These are phyloP conservation scores for Pichia sp. DNA, from an alignment of 1,139 yeast genomes.

Conservation along the genomic window DNA sequence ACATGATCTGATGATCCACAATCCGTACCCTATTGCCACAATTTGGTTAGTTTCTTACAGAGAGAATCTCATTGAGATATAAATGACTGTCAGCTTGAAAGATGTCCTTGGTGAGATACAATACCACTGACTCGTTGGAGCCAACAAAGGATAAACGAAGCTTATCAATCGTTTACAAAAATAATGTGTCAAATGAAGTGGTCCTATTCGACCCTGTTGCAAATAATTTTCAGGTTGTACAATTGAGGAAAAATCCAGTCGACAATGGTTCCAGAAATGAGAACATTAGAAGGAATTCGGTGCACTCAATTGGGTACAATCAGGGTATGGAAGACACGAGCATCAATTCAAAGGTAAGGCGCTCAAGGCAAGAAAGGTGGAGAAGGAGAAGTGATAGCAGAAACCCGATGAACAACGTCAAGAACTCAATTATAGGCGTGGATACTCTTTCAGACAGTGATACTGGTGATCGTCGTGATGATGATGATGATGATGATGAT, in stretches of 20 bases:
- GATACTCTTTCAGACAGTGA: not conserved
- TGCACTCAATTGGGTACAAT: not conserved
- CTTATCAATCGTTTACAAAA: conserved; percentile 11
- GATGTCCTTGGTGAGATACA: conserved; percentile 15
- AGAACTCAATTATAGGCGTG: not conserved
- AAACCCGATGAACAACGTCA: not conserved
- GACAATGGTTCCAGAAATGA: not conserved
- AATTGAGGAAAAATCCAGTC: not conserved
- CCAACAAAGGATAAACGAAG: not conserved
- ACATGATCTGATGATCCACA: not conserved
- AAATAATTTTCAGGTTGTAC: conserved; percentile 13
- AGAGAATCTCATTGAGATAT: no score
- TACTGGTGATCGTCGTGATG: not conserved
- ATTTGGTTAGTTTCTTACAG: no score
- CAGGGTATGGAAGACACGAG: not conserved
- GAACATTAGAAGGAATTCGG: not conserved
- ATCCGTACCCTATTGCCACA: no score
- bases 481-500: not conserved
- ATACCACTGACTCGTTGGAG: conserved; percentile 3
- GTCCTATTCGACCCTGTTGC: conserved; percentile 9
- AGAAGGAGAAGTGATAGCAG: not conserved
- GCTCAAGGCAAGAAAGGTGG: not conserved
- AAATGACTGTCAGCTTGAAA: not conserved
- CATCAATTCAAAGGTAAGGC: not conserved
- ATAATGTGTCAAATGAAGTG: conserved; percentile 10